These are phyloP conservation scores for Lunasporangiospora selenospora DNA, from an alignment of 192 early-diverging fungal species.

Conservation along the genomic window DNA sequence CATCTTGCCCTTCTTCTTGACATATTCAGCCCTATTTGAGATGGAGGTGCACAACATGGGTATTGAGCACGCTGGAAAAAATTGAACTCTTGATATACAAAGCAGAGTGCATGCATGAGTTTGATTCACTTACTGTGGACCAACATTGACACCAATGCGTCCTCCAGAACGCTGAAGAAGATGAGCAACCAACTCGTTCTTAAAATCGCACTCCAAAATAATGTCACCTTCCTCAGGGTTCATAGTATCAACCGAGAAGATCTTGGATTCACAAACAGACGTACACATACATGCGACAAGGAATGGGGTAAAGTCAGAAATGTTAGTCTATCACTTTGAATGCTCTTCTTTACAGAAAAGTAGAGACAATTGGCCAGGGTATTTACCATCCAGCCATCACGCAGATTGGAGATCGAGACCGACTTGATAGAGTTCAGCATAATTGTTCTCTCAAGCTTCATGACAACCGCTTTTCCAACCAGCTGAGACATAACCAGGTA, in stretches of 20 bases:
- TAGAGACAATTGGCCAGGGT: neutral
- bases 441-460: constrained; percentile 61
- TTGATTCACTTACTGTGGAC: constrained; percentile 37
- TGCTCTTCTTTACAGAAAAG: neutral
- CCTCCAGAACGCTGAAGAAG: constrained; percentile 63
- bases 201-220: constrained; percentile 69
- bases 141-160: constrained; percentile 64
- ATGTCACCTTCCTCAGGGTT: constrained; percentile 62
- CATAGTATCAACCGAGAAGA: constrained; percentile 42
- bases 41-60: neutral
- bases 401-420: constrained; percentile 70
- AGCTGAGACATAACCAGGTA: constrained; percentile 65
- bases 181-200: constrained; percentile 76
- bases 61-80: too few species aligned
- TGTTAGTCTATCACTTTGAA: neutral
- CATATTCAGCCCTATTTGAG: constrained; percentile 59
- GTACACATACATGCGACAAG: too few species aligned
- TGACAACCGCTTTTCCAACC: constrained; percentile 58
- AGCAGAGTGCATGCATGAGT: too few species aligned
- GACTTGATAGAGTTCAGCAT: constrained; percentile 60
- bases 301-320: neutral
- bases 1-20: constrained; percentile 75
- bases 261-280: neutral
- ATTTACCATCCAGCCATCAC: constrained; percentile 75
- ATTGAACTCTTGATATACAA: neutral